Percentiles rank a stretch among this genome's conserved stretches.
phyloP scores from a whole-genome alignment of 2,329 filamentous ascomycete species.

The Neonectria sp. region DNA sequence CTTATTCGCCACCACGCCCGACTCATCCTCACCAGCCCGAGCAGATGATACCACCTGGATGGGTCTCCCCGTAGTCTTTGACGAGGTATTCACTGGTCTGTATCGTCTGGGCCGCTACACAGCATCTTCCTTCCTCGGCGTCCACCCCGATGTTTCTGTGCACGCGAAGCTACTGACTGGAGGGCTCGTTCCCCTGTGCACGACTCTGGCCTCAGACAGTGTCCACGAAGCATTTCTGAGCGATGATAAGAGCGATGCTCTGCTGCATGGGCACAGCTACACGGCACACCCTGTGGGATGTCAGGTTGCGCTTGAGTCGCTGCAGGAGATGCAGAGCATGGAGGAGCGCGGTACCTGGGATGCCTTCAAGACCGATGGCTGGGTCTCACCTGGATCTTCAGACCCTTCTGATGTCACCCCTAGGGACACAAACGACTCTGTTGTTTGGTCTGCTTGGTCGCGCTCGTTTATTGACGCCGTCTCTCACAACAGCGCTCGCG shows the following conservation, averaged over 20 bases:
- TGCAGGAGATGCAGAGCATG: constrained; percentile 73
- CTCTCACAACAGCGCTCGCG: constrained; percentile 65
- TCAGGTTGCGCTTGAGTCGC: constrained; percentile 79
- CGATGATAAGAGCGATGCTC: constrained; percentile 81
- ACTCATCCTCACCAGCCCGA: constrained; percentile 27
- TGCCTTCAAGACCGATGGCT: constrained; percentile 22
- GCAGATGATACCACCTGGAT: constrained; percentile 67
- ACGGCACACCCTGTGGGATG: constrained; percentile 88
- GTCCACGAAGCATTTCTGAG: constrained; percentile 82
- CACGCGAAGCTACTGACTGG: constrained; percentile 90
- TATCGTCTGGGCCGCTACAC: constrained; percentile 84
- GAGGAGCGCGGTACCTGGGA: constrained; percentile 71
- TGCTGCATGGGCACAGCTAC: constrained; percentile 90
- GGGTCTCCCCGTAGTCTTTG: constrained; percentile 84
- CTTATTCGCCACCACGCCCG: constrained; percentile 62
- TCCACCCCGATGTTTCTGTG: constrained; percentile 81
- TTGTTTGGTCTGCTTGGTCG: constrained; percentile 80
- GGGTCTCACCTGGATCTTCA: constrained; percentile 10
- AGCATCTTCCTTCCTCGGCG: constrained; percentile 77
- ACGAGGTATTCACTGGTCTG: constrained; percentile 90
- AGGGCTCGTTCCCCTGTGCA: constrained; percentile 82
- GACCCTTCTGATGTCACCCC: not conserved
- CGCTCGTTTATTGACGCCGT: constrained; percentile 70
- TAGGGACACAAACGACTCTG: constrained; percentile 31
- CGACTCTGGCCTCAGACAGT: constrained; percentile 80